These are phyloP conservation scores for Fusarium udum DNA, from an alignment of 2,329 filamentous ascomycete genomes.

Conservation along the genomic window DNA sequence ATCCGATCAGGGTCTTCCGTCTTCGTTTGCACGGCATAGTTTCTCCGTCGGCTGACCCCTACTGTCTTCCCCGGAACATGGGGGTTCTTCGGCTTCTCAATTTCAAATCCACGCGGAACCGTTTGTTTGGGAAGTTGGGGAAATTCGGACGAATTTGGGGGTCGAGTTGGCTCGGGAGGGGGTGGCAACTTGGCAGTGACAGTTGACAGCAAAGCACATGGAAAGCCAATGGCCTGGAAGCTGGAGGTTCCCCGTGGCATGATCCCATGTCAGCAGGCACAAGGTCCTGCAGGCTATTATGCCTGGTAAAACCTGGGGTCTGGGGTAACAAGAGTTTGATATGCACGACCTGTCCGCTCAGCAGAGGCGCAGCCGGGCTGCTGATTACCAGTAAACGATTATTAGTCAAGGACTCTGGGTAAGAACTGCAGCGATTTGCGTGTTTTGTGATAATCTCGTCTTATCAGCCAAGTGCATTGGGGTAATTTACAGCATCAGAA, in stretches of 20 bases:
- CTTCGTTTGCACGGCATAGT: slow-evolving; percentile 24
- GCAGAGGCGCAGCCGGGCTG: slow-evolving; percentile 17
- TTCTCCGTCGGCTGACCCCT: slow-evolving; percentile 36
- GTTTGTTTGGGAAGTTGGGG: slow-evolving; percentile 32
- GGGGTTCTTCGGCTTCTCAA: slow-evolving; percentile 3
- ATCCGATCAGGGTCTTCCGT: slow-evolving; percentile 30
- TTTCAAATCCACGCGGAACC: slow-evolving; percentile 20
- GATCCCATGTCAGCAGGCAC: slow-evolving; percentile 31
- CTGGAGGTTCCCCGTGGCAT: slow-evolving; percentile 17
- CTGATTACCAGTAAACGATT: slow-evolving; percentile 13
- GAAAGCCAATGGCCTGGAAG: slow-evolving; percentile 10
- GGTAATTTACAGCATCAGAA: slow-evolving; percentile 11
- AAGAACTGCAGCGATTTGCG: not conserved
- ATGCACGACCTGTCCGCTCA: slow-evolving; percentile 13
- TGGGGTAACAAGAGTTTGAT: slow-evolving; percentile 24
- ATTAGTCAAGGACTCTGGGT: not conserved
- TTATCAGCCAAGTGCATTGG: not conserved
- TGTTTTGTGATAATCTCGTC: not conserved
- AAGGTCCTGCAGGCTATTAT: slow-evolving; percentile 16
- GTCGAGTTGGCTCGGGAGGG: not conserved
- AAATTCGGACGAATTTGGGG: slow-evolving; percentile 34
- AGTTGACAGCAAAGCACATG: slow-evolving; percentile 7
- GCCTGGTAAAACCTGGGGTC: slow-evolving; percentile 29
- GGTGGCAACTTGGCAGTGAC: slow-evolving; percentile 8
- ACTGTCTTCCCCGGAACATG: slow-evolving; percentile 25